Conservation (phyloP, 441 rosid genomes). For the Aquilaria agallochum region DNA sequence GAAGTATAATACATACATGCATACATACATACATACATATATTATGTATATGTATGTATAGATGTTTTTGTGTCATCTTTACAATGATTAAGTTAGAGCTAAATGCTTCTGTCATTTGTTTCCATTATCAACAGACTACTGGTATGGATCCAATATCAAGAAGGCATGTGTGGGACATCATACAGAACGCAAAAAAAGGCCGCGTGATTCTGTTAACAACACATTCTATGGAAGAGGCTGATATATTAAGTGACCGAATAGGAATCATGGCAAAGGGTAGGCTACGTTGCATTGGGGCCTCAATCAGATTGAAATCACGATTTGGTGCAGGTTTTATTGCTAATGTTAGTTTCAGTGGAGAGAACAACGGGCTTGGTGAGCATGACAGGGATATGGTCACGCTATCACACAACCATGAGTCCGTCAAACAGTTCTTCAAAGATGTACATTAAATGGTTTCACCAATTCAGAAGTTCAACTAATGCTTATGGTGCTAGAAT, state of each 20-base stretch:
- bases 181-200: constrained; percentile 77
- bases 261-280: constrained; percentile 98
- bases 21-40: neutral
- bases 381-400: constrained; percentile 19
- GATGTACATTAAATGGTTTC: constrained; percentile 33
- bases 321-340: constrained; percentile 87
- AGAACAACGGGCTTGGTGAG: constrained; percentile 34
- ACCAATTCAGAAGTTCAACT: constrained; percentile 4
- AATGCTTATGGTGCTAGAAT: constrained; percentile 10
- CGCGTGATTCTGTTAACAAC: constrained; percentile 84
- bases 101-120: neutral
- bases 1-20: neutral
- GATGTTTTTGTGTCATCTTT: neutral
- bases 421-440: constrained; percentile 68
- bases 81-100: neutral
- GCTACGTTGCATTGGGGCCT: constrained; percentile 83
- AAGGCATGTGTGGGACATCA: constrained; percentile 95
- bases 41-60: neutral
- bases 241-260: constrained; percentile 82
- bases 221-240: constrained; percentile 98
- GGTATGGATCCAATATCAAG: constrained; percentile 95
- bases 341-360: constrained; percentile 62
- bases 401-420: constrained; percentile 31
- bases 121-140: constrained; percentile 47
- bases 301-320: constrained; percentile 79